phyloP scores from a whole-genome alignment of 2,329 filamentous ascomycete genomes.

The Fusarium circinatum region DNA sequence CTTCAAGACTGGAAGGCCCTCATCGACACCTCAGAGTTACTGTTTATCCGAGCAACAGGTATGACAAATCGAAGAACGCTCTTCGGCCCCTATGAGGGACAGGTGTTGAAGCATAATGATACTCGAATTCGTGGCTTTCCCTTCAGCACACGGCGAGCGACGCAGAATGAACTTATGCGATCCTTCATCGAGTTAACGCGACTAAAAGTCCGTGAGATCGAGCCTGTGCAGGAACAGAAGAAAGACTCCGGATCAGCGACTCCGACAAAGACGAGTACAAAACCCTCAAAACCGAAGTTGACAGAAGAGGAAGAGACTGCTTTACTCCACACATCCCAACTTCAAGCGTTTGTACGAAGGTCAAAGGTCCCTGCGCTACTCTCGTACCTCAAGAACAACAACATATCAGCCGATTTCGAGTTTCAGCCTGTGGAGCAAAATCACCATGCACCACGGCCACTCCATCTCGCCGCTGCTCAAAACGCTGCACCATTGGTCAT shows the following conservation, averaged over 20 bases:
- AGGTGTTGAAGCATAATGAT: conserved; percentile 83
- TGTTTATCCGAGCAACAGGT: conserved; percentile 92
- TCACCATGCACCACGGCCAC: conserved; percentile 81
- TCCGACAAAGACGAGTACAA: conserved; percentile 54
- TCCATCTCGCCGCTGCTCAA: conserved; percentile 86
- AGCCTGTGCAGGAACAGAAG: conserved; percentile 68
- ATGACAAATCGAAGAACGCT: conserved; percentile 86
- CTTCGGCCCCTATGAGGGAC: conserved; percentile 90
- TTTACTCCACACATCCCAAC: conserved; percentile 84
- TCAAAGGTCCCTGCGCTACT: conserved; percentile 90
- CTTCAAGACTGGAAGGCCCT: conserved; percentile 85
- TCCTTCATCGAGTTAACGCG: conserved; percentile 94
- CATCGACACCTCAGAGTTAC: conserved; percentile 83
- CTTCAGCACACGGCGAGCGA: conserved; percentile 91
- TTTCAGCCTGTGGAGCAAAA: conserved; percentile 80
- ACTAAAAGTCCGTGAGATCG: conserved; percentile 83
- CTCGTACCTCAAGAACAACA: conserved; percentile 83
- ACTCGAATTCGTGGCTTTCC: conserved; percentile 86
- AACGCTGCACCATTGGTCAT: conserved; percentile 82
- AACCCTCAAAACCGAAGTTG: conserved; percentile 70
- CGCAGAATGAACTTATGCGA: conserved; percentile 93
- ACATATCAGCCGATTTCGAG: conserved; percentile 74
- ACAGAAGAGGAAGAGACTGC: conserved; percentile 87
- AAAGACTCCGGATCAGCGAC: conserved; percentile 51
- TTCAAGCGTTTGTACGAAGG: conserved; percentile 87